Conservation (phyloP, 805 yeast genomes). For the Jamesozyma rosinii region DNA sequence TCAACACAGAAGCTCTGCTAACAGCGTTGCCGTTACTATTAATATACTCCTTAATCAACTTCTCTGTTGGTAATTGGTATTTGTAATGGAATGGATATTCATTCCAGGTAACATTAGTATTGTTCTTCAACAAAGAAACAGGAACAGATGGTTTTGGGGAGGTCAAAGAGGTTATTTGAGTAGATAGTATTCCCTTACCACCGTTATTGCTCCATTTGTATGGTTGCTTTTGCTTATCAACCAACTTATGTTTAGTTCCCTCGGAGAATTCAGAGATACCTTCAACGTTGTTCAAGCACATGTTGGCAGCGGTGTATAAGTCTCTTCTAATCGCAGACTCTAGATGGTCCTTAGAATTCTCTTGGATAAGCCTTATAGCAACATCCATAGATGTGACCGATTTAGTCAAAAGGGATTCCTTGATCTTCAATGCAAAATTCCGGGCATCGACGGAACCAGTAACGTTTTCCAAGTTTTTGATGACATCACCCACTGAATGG, state of each 20-base stretch:
- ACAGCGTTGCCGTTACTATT: conserved; percentile 29
- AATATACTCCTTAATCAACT: conserved; percentile 53
- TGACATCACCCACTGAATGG: conserved; percentile 41
- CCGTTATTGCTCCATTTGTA: conserved; percentile 38
- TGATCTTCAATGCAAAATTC: conserved; percentile 55
- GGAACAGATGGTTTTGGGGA: conserved; percentile 30
- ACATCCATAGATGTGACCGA: conserved; percentile 75
- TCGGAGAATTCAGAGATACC: conserved; percentile 50
- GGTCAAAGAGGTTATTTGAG: conserved; percentile 15
- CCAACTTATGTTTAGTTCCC: conserved; percentile 55
- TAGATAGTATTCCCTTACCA: conserved; percentile 7
- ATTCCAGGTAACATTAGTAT: conserved; percentile 32
- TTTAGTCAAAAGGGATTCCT: conserved; percentile 49
- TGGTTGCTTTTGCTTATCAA: conserved; percentile 50
- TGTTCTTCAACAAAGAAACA: conserved; percentile 24
- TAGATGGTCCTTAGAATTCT: conserved; percentile 50
- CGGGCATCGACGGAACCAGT: conserved; percentile 45
- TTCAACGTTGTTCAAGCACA: conserved; percentile 42
- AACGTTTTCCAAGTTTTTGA: conserved; percentile 42
- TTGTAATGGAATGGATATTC: conserved; percentile 34
- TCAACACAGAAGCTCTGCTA: conserved; percentile 56
- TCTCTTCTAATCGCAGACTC: conserved; percentile 64
- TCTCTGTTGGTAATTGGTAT: conserved; percentile 74
- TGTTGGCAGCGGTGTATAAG: conserved; percentile 64
- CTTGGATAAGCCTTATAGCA: conserved; percentile 56